These are phyloP conservation scores for Beta lomatogona DNA, from an alignment of 179 eudicot genomes.

Conservation along the genomic window DNA sequence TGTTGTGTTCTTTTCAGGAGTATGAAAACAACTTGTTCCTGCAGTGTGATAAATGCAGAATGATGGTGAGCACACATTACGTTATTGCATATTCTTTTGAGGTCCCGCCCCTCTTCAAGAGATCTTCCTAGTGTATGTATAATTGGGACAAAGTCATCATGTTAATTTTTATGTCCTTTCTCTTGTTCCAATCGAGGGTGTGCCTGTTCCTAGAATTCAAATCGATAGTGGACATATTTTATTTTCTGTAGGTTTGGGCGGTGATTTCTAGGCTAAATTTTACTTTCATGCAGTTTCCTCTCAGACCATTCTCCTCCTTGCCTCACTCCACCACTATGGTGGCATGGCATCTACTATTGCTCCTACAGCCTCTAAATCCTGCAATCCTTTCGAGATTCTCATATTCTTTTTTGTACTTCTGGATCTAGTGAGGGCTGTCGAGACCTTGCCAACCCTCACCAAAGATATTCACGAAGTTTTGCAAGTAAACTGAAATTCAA, in stretches of 20 bases:
- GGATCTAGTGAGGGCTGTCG: not conserved
- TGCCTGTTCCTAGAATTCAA: not conserved
- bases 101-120: not conserved
- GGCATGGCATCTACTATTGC: too few relatives aligned
- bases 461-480: not conserved
- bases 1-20: slow-evolving; percentile 55
- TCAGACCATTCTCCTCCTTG: too few relatives aligned
- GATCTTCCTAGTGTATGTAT: slow-evolving; percentile 5
- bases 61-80: slow-evolving; percentile 65
- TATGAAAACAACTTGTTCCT: slow-evolving; percentile 89
- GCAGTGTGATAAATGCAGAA: slow-evolving; percentile 99
- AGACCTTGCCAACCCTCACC: not conserved
- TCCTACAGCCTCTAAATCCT: too few relatives aligned
- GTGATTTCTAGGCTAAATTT: too few relatives aligned
- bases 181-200: not conserved
- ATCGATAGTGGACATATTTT: too few relatives aligned
- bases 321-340: too few relatives aligned
- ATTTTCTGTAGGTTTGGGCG: too few relatives aligned
- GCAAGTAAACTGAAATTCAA: not conserved
- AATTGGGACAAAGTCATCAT: slow-evolving; percentile 3
- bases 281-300: too few relatives aligned
- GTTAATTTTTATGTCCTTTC: not conserved
- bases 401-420: too few relatives aligned
- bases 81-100: slow-evolving; percentile 19
- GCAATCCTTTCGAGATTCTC: too few relatives aligned